These are phyloP conservation scores for Hypoxylon sp. DNA, from an alignment of 2,329 filamentous ascomycete species.

Conservation along the genomic window DNA sequence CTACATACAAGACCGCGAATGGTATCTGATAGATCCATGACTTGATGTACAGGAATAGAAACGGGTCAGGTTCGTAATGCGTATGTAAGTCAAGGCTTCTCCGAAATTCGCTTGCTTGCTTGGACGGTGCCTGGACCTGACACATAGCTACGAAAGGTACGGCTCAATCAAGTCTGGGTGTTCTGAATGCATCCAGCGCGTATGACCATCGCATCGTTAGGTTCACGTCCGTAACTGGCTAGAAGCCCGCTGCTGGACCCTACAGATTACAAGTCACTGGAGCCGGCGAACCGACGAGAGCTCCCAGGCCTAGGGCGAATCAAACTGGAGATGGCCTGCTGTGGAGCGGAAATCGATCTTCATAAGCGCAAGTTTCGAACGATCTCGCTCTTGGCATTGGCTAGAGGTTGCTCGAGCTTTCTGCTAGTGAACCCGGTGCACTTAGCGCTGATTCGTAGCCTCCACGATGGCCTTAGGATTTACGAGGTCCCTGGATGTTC, in stretches of 20 bases:
- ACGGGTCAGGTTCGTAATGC: conserved; percentile 14
- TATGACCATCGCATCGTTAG: conserved; percentile 26
- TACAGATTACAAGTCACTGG: conserved; percentile 31
- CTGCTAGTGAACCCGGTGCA: conserved; percentile 26
- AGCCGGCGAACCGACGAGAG: conserved; percentile 27
- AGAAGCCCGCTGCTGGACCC: conserved; percentile 19
- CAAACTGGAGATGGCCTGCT: conserved; percentile 23
- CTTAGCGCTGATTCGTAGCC: conserved; percentile 40
- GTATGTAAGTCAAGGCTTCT: conserved; percentile 21
- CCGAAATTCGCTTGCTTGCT: conserved; percentile 35
- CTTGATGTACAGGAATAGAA: conserved; percentile 28
- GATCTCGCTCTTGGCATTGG: conserved; percentile 43
- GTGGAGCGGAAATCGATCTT: conserved; percentile 44
- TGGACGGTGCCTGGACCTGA: conserved; percentile 24
- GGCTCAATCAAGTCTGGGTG: conserved; percentile 29
- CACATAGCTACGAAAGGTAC: conserved; percentile 27
- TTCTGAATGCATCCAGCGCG: conserved; percentile 31
- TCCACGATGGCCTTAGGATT: conserved; percentile 35
- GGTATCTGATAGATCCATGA: neutral
- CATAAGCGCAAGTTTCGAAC: conserved; percentile 38
- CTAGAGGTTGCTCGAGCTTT: conserved; percentile 29
- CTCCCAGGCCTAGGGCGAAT: conserved; percentile 28
- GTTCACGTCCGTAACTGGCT: conserved; percentile 32
- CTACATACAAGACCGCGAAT: neutral
- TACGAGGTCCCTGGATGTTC: conserved; percentile 27